Evolutionary conservation across 257 asterid species (phyloP).

Genomic region (Solanum verrucosum): DNA sequence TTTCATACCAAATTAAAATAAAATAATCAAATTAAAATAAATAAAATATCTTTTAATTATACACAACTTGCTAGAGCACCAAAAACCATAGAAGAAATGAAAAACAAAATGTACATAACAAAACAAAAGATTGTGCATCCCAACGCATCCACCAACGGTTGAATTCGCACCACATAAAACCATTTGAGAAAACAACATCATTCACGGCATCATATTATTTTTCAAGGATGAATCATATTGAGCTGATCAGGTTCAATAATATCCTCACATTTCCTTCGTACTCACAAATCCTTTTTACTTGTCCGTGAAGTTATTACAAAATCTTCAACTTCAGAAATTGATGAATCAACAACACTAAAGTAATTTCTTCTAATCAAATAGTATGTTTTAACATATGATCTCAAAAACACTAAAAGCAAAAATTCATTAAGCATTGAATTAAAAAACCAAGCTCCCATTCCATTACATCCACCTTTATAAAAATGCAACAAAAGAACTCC

Average conservation of each 20-base stretch:
- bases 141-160: neutral
- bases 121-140: neutral
- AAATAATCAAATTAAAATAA: too few species aligned
- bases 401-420: slow-evolving; percentile 24
- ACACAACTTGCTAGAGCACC: neutral
- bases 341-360: neutral
- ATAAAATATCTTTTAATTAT: too few species aligned
- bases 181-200: neutral
- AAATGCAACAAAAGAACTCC: slow-evolving; percentile 54
- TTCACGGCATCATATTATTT: too few species aligned
- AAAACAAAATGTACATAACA: neutral
- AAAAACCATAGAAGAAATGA: too few species aligned
- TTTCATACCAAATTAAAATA: too few species aligned
- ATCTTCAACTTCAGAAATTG: neutral
- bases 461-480: slow-evolving; percentile 74
- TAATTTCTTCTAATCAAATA: neutral
- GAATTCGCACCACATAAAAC: neutral
- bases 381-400: slow-evolving; percentile 25
- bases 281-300: neutral
- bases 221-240: too few species aligned
- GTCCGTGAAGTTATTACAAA: neutral
- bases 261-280: neutral
- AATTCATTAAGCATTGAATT: slow-evolving; percentile 41
- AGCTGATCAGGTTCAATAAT: too few species aligned
- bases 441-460: slow-evolving; percentile 82